Percentiles rank a stretch among this genome's conserved stretches.
Conservation (phyloP, 1,139 yeast genomes). For the Hyphopichia pseudoburtonii region DNA sequence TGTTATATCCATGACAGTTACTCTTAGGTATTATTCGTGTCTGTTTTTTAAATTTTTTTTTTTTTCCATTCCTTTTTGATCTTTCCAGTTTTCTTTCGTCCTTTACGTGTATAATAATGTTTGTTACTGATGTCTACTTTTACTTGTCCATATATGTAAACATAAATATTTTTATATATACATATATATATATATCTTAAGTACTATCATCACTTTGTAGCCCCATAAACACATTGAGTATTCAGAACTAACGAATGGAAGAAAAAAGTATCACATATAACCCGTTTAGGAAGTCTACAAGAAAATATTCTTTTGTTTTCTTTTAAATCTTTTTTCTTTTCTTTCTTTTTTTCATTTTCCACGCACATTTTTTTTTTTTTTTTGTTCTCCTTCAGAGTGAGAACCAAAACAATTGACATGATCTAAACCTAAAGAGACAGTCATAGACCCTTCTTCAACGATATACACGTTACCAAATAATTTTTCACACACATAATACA, state of each 20-base stretch:
- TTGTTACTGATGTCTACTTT: not conserved
- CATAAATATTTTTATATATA: not conserved
- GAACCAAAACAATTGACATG: not conserved
- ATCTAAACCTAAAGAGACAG: no score
- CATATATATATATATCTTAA: not conserved
- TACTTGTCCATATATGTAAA: no score
- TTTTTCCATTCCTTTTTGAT: no score
- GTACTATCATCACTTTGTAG: not conserved
- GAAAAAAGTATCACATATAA: no score
- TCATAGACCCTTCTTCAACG: no score
- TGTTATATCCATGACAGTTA: no score
- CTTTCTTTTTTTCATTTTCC: not conserved
- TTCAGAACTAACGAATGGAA: no score
- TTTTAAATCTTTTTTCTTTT: no score
- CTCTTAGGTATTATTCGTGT: no score
- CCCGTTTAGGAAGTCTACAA: not conserved
- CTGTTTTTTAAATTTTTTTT: no score
- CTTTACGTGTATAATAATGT: slow-evolving; percentile 1
- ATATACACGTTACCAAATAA: no score
- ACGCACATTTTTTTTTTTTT: not conserved
- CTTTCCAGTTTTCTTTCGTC: not conserved
- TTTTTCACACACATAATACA: not conserved
- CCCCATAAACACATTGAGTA: no score
- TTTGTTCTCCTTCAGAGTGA: not conserved
- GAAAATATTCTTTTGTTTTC: not conserved